Evolutionary conservation across 257 asterid genomes (phyloP).

Genomic region (Capsicum pubescens): DNA sequence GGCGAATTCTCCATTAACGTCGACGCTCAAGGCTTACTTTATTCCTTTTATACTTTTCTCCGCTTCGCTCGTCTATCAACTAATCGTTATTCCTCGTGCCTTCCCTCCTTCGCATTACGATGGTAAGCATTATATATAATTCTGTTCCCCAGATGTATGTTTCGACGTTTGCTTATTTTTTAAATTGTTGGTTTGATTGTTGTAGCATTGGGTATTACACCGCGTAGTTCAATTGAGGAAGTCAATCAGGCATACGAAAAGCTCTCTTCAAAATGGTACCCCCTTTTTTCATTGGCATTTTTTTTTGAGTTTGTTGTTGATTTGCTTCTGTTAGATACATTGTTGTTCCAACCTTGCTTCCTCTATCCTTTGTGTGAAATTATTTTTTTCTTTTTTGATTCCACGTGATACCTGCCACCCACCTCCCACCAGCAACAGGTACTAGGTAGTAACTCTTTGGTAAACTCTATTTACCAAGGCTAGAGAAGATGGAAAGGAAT

Average conservation of each 20-base stretch:
- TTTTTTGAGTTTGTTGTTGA: too few relatives aligned
- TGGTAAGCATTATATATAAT: slow-evolving; percentile 43
- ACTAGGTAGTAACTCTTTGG: too few relatives aligned
- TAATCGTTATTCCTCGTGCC: slow-evolving; percentile 72
- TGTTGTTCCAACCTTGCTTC: too few relatives aligned
- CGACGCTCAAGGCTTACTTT: slow-evolving; percentile 61
- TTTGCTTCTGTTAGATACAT: too few relatives aligned
- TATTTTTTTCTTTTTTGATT: too few relatives aligned
- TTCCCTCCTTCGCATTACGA: slow-evolving; percentile 85
- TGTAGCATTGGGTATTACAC: slow-evolving; percentile 76
- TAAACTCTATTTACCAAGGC: too few relatives aligned
- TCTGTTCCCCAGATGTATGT: not conserved
- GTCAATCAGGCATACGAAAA: slow-evolving; percentile 71
- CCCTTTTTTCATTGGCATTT: not conserved
- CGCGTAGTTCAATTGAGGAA: slow-evolving; percentile 73
- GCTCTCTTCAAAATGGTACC: slow-evolving; percentile 65
- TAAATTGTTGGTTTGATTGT: slow-evolving; percentile 26
- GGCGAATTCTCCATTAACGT: slow-evolving; percentile 38
- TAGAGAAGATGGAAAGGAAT: too few relatives aligned
- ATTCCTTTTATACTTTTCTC: slow-evolving; percentile 71
- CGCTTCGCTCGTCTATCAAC: slow-evolving; percentile 71
- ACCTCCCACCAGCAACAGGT: too few relatives aligned
- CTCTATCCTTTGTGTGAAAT: too few relatives aligned
- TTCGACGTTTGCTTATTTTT: not conserved
- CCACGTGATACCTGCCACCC: too few relatives aligned